Base-by-base conservation (phyloP, 2,329 filamentous ascomycete genomes). In the Thermoascus crustaceus region DNA sequence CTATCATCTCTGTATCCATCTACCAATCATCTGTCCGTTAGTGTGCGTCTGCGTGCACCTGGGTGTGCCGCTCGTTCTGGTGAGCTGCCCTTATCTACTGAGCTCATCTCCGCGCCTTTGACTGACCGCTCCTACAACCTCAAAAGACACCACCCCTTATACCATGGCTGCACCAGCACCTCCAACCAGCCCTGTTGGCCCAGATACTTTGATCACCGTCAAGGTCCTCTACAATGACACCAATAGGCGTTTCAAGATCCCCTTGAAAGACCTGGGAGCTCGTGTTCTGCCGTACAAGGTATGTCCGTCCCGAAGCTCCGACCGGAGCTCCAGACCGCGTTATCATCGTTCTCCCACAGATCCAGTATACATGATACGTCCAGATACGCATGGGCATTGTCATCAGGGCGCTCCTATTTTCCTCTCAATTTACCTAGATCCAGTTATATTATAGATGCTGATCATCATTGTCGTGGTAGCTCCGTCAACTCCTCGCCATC, bases 201-300 rank as follows among this genome's bases (percentile, higher is more conserved):
- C 77, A 37, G 82, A 87, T 43, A 86, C 83, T 34, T 68, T 76
- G 46, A 83, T 96, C 63, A 86, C 82, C 47, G 70, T 95, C 67
- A 96, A 96, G 71, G 74, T 94, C 55, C 75, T 77, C 53, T 78
- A 82, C 54, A 78, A 87, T 55, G 85, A 85, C 40, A 69, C 66
- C 53, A 82, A 80, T 53, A 80, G 83, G 54, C 83, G 87, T 51
- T 84, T 93, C 69, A 95, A 94, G 74, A 74, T 96, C 46, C 82
- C 86, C 37, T 75, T 96, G 55, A 79, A 80, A 57, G 89, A 96
- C 49, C 79, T 96, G 38, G 78, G 77, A 44, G 77, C 82, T 32
- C 70, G 68, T 45, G 72, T 78, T 30, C 76, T 98, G 24, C 85
- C 88, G 50, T 71, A 78, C 53, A 93, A 89, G 77, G 91, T 96